A percentile compares a stretch with the other conserved stretches of the same genome.
Conservation (phyloP, 2,329 filamentous ascomycete species). For the Zelopaecilomyces penicillatus region DNA sequence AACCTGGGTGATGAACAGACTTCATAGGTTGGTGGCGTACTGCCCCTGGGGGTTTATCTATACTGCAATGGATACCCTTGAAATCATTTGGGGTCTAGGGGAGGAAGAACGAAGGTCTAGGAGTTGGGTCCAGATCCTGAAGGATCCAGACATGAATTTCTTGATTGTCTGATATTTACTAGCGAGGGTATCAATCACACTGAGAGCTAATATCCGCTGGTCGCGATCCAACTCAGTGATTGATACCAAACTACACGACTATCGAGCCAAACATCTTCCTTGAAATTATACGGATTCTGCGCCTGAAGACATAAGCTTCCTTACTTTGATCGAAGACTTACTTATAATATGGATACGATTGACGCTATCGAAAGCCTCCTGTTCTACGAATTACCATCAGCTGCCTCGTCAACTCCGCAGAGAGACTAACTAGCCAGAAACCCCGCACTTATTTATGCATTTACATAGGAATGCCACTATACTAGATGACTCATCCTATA, state of each 20-base stretch:
- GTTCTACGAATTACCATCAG: too few species aligned
- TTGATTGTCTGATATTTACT: slow-evolving; percentile 29
- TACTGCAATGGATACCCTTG: slow-evolving; percentile 37
- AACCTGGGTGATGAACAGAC: slow-evolving; percentile 40
- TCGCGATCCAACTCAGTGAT: neutral
- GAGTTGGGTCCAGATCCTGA: slow-evolving; percentile 38
- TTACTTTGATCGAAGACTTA: too few species aligned
- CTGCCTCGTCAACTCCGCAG: too few species aligned
- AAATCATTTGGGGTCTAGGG: slow-evolving; percentile 34
- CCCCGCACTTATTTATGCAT: too few species aligned
- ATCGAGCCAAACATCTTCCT: neutral
- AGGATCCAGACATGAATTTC: slow-evolving; percentile 32
- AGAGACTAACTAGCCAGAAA: too few species aligned
- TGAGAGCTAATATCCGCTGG: neutral
- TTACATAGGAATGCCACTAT: neutral
- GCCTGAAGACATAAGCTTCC: too few species aligned
- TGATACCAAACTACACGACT: neutral
- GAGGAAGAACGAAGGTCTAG: slow-evolving; percentile 18
- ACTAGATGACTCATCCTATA: slow-evolving; percentile 3
- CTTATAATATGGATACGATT: too few species aligned
- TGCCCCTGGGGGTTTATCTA: slow-evolving; percentile 42
- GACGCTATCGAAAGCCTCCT: too few species aligned
- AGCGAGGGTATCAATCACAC: neutral
- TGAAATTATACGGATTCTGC: too few species aligned
- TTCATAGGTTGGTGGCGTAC: slow-evolving; percentile 30